Base-by-base conservation (phyloP, 2,329 filamentous ascomycete species). In the Colletotrichum orchidophilum region DNA sequence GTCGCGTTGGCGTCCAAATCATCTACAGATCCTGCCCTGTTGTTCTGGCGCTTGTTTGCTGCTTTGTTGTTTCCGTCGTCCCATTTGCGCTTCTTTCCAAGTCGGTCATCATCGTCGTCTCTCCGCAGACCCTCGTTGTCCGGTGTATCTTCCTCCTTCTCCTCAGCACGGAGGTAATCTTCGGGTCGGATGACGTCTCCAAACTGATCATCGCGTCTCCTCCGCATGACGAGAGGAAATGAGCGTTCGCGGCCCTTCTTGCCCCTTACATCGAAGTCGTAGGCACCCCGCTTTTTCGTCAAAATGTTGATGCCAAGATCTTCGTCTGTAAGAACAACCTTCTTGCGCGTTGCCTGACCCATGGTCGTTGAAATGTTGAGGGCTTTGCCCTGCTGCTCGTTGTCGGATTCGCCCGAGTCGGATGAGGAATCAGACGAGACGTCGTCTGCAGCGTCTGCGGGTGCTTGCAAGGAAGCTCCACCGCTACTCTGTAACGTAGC, bases 31-130 rank as follows among this genome's bases (percentile, higher is more conserved):
- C 78, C 75, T 29, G 80, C 82, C 62, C 80, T 80, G 59, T 79
- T 80, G 52, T 90, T 89, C 12, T 88, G 85, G 29, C 92, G 88
- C 79, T 94, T 95, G 75, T 86, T 89, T 27, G 82, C 77, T 12
- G 85, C 85, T 2, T 70, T 69, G 24, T 68, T 73, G 27, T 74
- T 77, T 42, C 80, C 83, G 71, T 97, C 94, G 74, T 96, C 94
- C 94, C 96, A 98, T 81, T 94, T 97, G 72, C 96, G 90, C 83
- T 99, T 99, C 84, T 96, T 95, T 21, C 96, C 96, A 24, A 97
- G 87, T 55, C 88, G 89, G 62, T 90, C 89, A 74, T 92, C 86
- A 35, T 83, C 82, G 31, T 86, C 85, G 13, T 81, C 81, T 70
- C 87, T 86, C 15, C 84, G 85, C 18, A 82, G 77, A 39, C 87